phyloP scores from a whole-genome alignment of 805 yeast genomes.

The Nakazawaea sp. region DNA sequence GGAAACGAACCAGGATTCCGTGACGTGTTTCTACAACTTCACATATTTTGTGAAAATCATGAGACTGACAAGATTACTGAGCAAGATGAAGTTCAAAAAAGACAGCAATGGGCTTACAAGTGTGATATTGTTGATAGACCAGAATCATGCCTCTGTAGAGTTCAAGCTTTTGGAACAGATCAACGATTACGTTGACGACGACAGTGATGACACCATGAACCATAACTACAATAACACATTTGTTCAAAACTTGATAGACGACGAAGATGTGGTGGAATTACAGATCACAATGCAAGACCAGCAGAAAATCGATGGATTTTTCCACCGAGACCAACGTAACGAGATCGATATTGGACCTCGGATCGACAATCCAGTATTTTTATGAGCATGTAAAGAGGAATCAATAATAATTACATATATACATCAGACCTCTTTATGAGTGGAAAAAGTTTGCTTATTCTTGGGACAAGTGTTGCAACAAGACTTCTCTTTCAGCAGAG shows the following conservation, averaged over 20 bases:
- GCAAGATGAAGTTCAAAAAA: constrained; percentile 46
- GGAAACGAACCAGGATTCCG: constrained; percentile 18
- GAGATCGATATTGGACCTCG: too few relatives aligned
- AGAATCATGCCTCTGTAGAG: constrained; percentile 6
- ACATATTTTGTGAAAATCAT: constrained; percentile 37
- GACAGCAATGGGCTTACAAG: constrained; percentile 40
- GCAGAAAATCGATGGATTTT: constrained; percentile 23
- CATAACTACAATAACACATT: constrained; percentile 19
- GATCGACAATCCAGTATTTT: too few relatives aligned
- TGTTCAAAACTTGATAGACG: constrained; percentile 24
- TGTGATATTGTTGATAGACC: constrained; percentile 12
- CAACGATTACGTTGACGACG: constrained; percentile 3
- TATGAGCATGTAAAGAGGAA: too few relatives aligned
- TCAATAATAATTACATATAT: too few relatives aligned
- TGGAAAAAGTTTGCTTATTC: background rate
- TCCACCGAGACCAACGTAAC: too few relatives aligned
- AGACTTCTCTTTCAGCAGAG: constrained; percentile 93
- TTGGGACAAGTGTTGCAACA: constrained; percentile 88
- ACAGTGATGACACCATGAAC: constrained; percentile 11
- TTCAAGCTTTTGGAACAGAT: constrained; percentile 12
- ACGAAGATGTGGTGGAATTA: constrained; percentile 24
- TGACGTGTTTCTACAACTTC: constrained; percentile 46
- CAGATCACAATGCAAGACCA: constrained; percentile 2
- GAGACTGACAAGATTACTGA: constrained; percentile 42
- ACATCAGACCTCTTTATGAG: too few relatives aligned